phyloP scores from a whole-genome alignment of 768 basidiomycete genomes.

The Termitomyces sp. region DNA sequence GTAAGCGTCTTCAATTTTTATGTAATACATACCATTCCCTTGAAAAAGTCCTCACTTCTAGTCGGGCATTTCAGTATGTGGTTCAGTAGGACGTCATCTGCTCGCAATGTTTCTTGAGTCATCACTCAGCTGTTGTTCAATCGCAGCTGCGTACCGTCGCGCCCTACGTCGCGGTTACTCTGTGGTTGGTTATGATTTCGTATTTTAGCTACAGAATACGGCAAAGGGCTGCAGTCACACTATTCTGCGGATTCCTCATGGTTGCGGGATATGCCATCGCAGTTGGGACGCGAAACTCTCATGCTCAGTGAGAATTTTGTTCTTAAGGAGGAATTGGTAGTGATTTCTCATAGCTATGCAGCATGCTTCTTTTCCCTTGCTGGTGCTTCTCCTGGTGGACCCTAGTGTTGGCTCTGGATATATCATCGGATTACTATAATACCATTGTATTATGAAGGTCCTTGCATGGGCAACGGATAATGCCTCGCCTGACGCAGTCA shows the following conservation, averaged over 20 bases:
- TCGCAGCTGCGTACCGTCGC: conserved; percentile 49
- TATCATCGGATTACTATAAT: not conserved
- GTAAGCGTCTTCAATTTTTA: conserved; percentile 28
- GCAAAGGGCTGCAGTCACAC: conserved; percentile 34
- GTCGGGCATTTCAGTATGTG: conserved; percentile 28
- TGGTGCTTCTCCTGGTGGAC: conserved; percentile 38
- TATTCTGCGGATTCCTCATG: conserved; percentile 35
- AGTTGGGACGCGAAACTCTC: conserved; percentile 37
- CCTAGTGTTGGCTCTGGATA: conserved; percentile 18
- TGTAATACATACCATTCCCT: not conserved
- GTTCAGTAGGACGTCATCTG: not conserved
- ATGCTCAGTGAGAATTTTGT: conserved; percentile 29
- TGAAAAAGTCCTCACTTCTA: not conserved
- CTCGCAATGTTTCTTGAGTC: not conserved
- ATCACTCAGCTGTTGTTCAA: conserved; percentile 38
- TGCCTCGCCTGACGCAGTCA: conserved; percentile 47
- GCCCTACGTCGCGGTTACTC: conserved; percentile 39
- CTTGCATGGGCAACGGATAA: conserved; percentile 53
- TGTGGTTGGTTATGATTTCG: conserved; percentile 36
- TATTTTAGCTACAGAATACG: conserved; percentile 37
- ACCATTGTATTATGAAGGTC: conserved; percentile 21
- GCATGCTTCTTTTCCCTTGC: conserved; percentile 45
- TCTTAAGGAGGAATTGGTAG: not conserved
- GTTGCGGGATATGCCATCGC: conserved; percentile 45
- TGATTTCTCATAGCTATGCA: conserved; percentile 35